Evolutionary conservation across 148 eudicot species (phyloP).

Genomic region (Vaccinium vitisidaea): DNA sequence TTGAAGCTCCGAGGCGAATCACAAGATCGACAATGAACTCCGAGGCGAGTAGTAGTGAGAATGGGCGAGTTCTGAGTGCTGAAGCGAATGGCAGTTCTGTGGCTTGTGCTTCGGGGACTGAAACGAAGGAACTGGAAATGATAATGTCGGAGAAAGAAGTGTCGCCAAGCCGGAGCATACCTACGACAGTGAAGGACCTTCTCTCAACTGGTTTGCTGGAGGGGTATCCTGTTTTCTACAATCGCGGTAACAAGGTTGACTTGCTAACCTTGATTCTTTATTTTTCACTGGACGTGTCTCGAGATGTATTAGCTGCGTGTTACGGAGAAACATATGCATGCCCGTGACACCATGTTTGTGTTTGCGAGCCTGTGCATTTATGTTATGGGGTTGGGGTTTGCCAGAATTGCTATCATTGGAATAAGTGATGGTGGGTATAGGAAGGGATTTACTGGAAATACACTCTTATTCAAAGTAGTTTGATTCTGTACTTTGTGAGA

Average conservation of each 20-base stretch:
- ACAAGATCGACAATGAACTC: slow-evolving; percentile 45
- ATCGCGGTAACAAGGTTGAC: slow-evolving; percentile 68
- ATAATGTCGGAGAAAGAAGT: slow-evolving; percentile 56
- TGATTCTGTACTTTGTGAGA: background rate
- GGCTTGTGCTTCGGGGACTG: slow-evolving; percentile 29
- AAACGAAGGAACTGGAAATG: slow-evolving; percentile 46
- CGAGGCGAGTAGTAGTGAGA: slow-evolving; percentile 26
- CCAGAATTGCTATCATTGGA: background rate
- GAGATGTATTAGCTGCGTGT: background rate
- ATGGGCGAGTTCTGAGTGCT: slow-evolving; percentile 24
- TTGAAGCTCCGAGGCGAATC: slow-evolving; percentile 34
- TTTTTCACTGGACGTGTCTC: slow-evolving; percentile 1
- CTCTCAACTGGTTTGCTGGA: slow-evolving; percentile 82
- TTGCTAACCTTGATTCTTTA: background rate
- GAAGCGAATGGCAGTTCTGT: slow-evolving; percentile 22
- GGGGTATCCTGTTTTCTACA: slow-evolving; percentile 78
- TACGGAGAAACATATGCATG: background rate
- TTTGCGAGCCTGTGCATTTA: background rate
- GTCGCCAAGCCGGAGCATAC: slow-evolving; percentile 27
- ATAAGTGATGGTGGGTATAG: background rate
- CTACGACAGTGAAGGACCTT: slow-evolving; percentile 61
- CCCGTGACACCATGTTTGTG: background rate
- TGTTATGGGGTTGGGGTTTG: background rate
- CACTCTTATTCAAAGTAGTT: background rate
- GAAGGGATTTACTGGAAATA: background rate